Conservation (phyloP, 2,329 filamentous ascomycete genomes). For the Fusarium albidum region DNA sequence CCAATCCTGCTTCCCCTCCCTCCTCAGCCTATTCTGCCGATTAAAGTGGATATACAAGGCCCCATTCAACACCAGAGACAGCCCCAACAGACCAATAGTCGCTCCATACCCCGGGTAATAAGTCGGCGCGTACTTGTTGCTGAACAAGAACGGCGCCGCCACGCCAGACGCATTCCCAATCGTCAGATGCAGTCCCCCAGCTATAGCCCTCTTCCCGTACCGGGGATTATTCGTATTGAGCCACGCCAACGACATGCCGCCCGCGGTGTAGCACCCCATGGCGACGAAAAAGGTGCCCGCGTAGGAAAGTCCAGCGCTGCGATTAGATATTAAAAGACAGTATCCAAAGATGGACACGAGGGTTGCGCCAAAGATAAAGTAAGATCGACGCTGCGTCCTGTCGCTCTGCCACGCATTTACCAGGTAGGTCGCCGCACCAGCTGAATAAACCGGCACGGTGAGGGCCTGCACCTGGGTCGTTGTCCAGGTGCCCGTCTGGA, state of each 20-base stretch:
- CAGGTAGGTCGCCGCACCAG: constrained; percentile 67
- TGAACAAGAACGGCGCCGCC: constrained; percentile 15
- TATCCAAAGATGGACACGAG: too few species aligned
- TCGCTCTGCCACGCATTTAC: constrained; percentile 63
- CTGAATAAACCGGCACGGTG: constrained; percentile 69
- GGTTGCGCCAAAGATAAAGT: constrained; percentile 64
- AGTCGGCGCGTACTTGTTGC: too few species aligned
- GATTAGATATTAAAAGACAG: too few species aligned
- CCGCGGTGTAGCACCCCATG: constrained; percentile 10
- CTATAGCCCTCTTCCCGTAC: constrained; percentile 18
- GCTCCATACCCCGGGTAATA: too few species aligned
- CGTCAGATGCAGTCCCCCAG: constrained; percentile 15
- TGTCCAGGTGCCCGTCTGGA: constrained; percentile 15
- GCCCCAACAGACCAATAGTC: too few species aligned
- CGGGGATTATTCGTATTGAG: constrained; percentile 16
- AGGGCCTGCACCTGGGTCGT: constrained; percentile 15
- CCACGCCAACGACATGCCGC: constrained; percentile 13
- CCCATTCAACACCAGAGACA: too few species aligned
- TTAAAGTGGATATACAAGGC: too few species aligned
- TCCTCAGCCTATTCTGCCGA: constrained; percentile 46
- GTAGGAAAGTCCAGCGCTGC: too few species aligned
- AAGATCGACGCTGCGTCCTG: constrained; percentile 63
- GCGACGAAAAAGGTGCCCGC: too few species aligned
- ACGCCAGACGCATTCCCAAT: constrained; percentile 16
- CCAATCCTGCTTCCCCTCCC: constrained; percentile 40